Evolutionary conservation across 164 flowering plant species (phyloP).

Genomic region (Aristolochia californica): DNA sequence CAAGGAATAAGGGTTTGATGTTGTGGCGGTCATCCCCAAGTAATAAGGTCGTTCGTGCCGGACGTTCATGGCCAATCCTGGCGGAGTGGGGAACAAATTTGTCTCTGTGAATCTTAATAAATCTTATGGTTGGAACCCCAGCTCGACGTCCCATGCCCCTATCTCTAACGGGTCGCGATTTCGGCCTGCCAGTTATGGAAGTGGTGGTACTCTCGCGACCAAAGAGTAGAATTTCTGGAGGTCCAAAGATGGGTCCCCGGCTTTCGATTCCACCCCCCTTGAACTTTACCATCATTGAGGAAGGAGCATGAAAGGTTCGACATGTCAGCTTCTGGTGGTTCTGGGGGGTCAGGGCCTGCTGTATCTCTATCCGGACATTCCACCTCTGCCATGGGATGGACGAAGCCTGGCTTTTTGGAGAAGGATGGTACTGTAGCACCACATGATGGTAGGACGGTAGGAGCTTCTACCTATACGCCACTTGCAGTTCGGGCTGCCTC

Average conservation of each 20-base stretch:
- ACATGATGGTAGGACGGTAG: slow-evolving; percentile 22
- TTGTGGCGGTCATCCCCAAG: slow-evolving; percentile 25
- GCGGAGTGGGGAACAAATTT: slow-evolving; percentile 63
- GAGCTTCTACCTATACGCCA: slow-evolving; percentile 43
- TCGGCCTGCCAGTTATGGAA: slow-evolving; percentile 26
- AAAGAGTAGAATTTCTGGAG: slow-evolving; percentile 26
- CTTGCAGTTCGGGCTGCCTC: slow-evolving; percentile 41
- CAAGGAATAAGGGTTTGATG: slow-evolving; percentile 49
- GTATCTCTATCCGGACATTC: slow-evolving; percentile 58
- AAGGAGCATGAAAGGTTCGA: slow-evolving; percentile 86
- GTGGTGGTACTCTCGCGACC: slow-evolving; percentile 63
- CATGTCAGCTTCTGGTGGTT: slow-evolving; percentile 35
- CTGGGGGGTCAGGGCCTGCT: slow-evolving; percentile 36
- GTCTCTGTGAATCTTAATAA: slow-evolving; percentile 91
- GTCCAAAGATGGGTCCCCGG: slow-evolving; percentile 55
- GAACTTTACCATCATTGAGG: slow-evolving; percentile 82
- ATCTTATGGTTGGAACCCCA: slow-evolving; percentile 61
- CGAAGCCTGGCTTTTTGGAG: slow-evolving; percentile 43
- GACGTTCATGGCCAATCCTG: slow-evolving; percentile 73
- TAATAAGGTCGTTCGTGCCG: slow-evolving; percentile 1
- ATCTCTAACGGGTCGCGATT: slow-evolving; percentile 14
- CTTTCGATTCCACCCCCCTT: slow-evolving; percentile 98
- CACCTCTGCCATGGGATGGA: slow-evolving; percentile 83
- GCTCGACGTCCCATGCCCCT: slow-evolving; percentile 7
- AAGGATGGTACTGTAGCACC: slow-evolving; percentile 28